Evolutionary conservation across 1,139 yeast genomes (phyloP).

Genomic region (Yamadazyma pseudoaaseri): DNA sequence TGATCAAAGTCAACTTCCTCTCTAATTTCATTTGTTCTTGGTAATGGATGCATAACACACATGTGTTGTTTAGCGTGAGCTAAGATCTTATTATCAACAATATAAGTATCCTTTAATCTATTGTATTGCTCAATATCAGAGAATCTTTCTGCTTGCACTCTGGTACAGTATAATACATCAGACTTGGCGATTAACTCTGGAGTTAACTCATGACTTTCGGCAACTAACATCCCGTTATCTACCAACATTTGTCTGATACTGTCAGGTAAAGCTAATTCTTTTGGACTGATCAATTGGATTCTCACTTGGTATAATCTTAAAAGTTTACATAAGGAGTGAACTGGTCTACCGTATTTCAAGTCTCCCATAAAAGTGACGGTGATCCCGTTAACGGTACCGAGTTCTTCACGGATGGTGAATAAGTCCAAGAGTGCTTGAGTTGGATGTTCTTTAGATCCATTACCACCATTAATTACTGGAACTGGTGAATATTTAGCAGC

Average conservation of each 20-base stretch:
- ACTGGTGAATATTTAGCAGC: conserved; percentile 97
- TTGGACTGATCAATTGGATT: conserved; percentile 89
- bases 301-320: conserved; percentile 91
- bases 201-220: conserved; percentile 74
- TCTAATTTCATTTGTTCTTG: conserved; percentile 93
- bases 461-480: conserved; percentile 97
- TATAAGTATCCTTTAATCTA: conserved; percentile 85
- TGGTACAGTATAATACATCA: conserved; percentile 95
- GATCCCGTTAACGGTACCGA: conserved; percentile 97
- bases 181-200: conserved; percentile 83
- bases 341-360: conserved; percentile 96
- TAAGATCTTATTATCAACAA: conserved; percentile 89
- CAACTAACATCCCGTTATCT: conserved; percentile 64
- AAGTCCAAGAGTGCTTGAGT: conserved; percentile 96
- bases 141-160: conserved; percentile 98
- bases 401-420: conserved; percentile 97
- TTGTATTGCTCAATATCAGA: conserved; percentile 72
- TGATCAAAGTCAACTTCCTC: conserved; percentile 99
- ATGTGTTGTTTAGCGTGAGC: conserved; percentile 94
- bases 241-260: conserved; percentile 64
- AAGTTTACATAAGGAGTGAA: conserved; percentile 90
- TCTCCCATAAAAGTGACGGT: conserved; percentile 99
- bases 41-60: conserved; percentile 99
- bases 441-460: conserved; percentile 97
- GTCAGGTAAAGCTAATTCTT: conserved; percentile 80